phyloP scores from a whole-genome alignment of 768 basidiomycete genomes.

The Tephrocybe sp. region DNA sequence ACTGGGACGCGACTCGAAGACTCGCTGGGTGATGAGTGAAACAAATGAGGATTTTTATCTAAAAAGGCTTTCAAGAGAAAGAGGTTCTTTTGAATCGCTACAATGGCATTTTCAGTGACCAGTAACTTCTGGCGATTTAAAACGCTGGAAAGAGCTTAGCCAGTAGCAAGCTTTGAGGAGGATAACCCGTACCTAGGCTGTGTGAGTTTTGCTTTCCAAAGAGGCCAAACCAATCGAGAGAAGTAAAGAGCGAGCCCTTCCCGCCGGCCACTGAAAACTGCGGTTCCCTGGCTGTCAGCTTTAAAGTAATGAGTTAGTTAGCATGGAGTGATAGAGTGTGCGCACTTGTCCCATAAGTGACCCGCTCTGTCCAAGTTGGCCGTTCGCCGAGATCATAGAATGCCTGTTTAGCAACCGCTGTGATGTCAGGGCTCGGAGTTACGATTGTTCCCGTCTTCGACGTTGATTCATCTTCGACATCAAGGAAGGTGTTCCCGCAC shows the following conservation, averaged over 20 bases:
- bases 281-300: conserved; percentile 72
- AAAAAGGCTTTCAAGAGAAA: conserved; percentile 75
- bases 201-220: conserved; percentile 86
- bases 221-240: conserved; percentile 77
- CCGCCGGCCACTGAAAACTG: conserved; percentile 82
- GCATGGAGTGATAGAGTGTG: conserved; percentile 3
- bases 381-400: conserved; percentile 87
- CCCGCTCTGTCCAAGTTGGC: conserved; percentile 78
- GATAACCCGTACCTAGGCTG: conserved; percentile 47
- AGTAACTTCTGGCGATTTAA: conserved; percentile 56
- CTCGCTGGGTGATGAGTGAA: conserved; percentile 80
- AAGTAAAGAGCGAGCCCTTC: conserved; percentile 90
- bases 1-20: conserved; percentile 55
- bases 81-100: conserved; percentile 79
- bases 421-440: conserved; percentile 60
- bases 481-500: conserved; percentile 79
- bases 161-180: neutral
- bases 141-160: conserved; percentile 28
- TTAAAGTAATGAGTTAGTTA: conserved; percentile 3
- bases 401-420: conserved; percentile 75
- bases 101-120: conserved; percentile 60
- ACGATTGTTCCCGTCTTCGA: conserved; percentile 42
- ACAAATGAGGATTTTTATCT: conserved; percentile 81
- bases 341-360: conserved; percentile 75
- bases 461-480: conserved; percentile 48